Conservation (phyloP, 495 filamentous ascomycete genomes). For the Penicillium maclennaniae region DNA sequence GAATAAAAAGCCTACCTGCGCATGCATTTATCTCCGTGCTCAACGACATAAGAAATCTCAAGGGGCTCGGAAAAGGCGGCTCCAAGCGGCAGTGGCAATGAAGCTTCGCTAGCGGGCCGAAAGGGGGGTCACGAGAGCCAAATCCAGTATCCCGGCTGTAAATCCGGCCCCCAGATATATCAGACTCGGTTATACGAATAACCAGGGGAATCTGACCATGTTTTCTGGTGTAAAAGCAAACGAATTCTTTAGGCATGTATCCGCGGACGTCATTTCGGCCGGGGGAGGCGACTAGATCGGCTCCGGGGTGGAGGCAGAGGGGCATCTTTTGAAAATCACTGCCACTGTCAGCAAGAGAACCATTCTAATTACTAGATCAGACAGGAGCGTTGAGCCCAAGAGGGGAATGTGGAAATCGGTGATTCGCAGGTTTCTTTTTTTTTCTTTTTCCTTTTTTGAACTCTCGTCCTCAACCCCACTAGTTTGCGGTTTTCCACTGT, state of each 20-base stretch:
- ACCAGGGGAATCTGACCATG: background rate
- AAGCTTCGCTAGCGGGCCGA: background rate
- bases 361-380: background rate
- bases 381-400: background rate
- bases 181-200: background rate
- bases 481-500: constrained; percentile 26
- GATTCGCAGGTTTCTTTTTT: background rate
- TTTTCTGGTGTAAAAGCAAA: background rate
- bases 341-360: constrained; percentile 13
- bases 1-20: background rate
- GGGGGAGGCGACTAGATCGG: constrained; percentile 6
- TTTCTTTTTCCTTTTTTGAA: no score
- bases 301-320: constrained; percentile 6
- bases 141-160: background rate
- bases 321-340: constrained; percentile 4
- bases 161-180: background rate
- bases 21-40: background rate
- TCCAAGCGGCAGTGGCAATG: background rate
- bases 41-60: background rate
- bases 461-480: constrained; percentile 17
- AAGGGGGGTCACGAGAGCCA: background rate
- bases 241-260: background rate
- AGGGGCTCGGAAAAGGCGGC: background rate
- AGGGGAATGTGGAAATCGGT: constrained; percentile 1
- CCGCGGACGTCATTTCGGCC: constrained; percentile 16